Conservation (phyloP, 1,139 yeast species). For the Lizanozyma gosingica region DNA sequence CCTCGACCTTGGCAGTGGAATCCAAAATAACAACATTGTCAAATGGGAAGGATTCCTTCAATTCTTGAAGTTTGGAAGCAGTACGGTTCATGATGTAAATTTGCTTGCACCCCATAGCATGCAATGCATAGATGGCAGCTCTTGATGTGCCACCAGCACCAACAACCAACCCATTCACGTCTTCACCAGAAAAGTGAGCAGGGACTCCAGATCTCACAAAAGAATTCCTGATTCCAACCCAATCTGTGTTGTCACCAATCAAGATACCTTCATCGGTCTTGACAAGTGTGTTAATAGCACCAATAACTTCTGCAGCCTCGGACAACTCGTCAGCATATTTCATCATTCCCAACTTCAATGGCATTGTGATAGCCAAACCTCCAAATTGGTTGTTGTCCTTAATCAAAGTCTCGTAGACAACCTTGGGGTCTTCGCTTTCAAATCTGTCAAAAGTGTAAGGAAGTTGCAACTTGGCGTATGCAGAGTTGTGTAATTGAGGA, state of each 20-base stretch:
- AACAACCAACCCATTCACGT: conserved; percentile 57
- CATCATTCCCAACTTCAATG: conserved; percentile 74
- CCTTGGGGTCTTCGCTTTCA: conserved; percentile 52
- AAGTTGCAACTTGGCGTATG: conserved; percentile 60
- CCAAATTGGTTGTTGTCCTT: conserved; percentile 50
- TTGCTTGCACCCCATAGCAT: conserved; percentile 64
- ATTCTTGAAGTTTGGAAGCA: conserved; percentile 47
- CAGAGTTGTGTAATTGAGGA: conserved; percentile 76
- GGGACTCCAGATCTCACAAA: conserved; percentile 57
- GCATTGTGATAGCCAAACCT: conserved; percentile 89
- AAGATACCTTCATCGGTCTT: conserved; percentile 48
- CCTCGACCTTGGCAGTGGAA: conserved; percentile 33
- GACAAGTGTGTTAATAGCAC: conserved; percentile 87
- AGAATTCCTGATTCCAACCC: conserved; percentile 79
- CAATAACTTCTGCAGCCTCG: conserved; percentile 67
- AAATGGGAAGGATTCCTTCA: conserved; percentile 54
- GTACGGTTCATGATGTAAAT: conserved; percentile 85
- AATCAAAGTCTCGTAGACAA: conserved; percentile 37
- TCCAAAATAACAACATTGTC: conserved; percentile 52
- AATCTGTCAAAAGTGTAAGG: conserved; percentile 65
- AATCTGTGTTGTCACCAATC: conserved; percentile 89
- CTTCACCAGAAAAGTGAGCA: conserved; percentile 16
- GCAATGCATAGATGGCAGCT: conserved; percentile 87
- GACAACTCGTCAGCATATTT: conserved; percentile 54
- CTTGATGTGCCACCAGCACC: conserved; percentile 99